Percentiles rank a stretch among this genome's conserved stretches.
These are phyloP conservation scores for Aspergillus campestris DNA, from an alignment of 495 filamentous ascomycete genomes.

Conservation along the genomic window DNA sequence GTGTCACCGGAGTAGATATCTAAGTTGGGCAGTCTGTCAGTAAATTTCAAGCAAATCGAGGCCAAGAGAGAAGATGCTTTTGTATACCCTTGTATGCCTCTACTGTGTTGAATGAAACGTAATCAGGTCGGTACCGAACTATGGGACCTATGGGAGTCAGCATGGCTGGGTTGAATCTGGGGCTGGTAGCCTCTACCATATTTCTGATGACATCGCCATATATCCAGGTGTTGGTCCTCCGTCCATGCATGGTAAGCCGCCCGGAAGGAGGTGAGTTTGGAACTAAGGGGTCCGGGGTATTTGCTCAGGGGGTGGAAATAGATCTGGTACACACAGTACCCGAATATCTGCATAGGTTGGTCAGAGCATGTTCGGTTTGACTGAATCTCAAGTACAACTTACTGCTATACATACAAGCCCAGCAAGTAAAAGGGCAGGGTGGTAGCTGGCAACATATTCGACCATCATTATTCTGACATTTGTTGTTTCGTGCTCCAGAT, in stretches of 20 bases:
- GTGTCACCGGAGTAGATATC: slow-evolving; percentile 2
- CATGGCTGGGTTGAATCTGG: neutral
- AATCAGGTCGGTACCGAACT: neutral
- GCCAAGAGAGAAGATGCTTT: neutral
- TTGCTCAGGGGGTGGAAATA: slow-evolving; percentile 31
- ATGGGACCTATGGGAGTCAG: neutral
- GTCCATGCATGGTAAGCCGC: slow-evolving; percentile 21
- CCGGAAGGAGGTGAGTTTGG: slow-evolving; percentile 23
- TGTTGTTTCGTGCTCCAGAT: too few relatives aligned
- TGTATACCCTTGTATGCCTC: neutral
- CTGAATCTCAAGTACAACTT: too few relatives aligned
- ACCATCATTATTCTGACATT: too few relatives aligned
- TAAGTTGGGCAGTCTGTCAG: neutral
- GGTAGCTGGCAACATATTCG: too few relatives aligned
- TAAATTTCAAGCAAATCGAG: neutral
- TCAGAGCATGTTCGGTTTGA: too few relatives aligned
- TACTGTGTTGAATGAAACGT: slow-evolving; percentile 1
- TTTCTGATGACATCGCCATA: slow-evolving; percentile 20
- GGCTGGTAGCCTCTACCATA: slow-evolving; percentile 14
- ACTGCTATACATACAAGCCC: too few relatives aligned
- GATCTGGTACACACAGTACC: slow-evolving; percentile 17
- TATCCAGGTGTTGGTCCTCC: slow-evolving; percentile 21
- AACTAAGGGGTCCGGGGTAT: slow-evolving; percentile 32
- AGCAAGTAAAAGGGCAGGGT: too few relatives aligned
- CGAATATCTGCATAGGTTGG: neutral